phyloP scores from a whole-genome alignment of 495 filamentous ascomycete genomes.

The Aspergillus egyptiacus region DNA sequence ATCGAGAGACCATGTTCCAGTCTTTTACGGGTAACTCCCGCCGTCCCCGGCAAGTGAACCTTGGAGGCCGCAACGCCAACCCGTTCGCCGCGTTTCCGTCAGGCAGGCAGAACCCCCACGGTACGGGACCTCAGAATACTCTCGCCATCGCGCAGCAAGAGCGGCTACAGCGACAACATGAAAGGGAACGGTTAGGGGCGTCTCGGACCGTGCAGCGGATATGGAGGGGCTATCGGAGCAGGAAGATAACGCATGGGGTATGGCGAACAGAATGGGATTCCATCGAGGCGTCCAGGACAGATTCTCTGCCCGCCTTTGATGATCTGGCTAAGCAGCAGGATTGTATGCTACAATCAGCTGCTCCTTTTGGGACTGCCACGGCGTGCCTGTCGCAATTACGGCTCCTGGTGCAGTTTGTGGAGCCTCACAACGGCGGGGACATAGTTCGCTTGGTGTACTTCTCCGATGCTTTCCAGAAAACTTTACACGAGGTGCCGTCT shows the following conservation, averaged over 20 bases:
- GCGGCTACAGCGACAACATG: slow-evolving; percentile 69
- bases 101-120: slow-evolving; percentile 33
- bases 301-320: slow-evolving; percentile 13
- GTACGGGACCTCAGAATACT: slow-evolving; percentile 62
- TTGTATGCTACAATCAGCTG: slow-evolving; percentile 14
- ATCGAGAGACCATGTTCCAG: slow-evolving; percentile 62
- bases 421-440: slow-evolving; percentile 35
- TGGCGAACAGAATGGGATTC: slow-evolving; percentile 69
- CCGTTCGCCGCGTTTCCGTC: slow-evolving; percentile 59
- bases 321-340: slow-evolving; percentile 13
- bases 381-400: slow-evolving; percentile 44
- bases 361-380: slow-evolving; percentile 43
- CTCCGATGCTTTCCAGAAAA: slow-evolving; percentile 37
- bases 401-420: slow-evolving; percentile 46
- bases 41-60: slow-evolving; percentile 84
- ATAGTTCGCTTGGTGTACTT: slow-evolving; percentile 41
- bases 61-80: slow-evolving; percentile 77
- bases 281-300: slow-evolving; percentile 25
- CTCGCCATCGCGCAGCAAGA: slow-evolving; percentile 83
- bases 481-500: slow-evolving; percentile 32
- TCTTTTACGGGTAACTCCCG: slow-evolving; percentile 85
- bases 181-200: slow-evolving; percentile 72
- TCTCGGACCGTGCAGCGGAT: slow-evolving; percentile 66
- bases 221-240: slow-evolving; percentile 74
- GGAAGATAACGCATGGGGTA: slow-evolving; percentile 47